phyloP scores from a whole-genome alignment of 495 filamentous ascomycete genomes.

The Daldinia vernicosa region DNA sequence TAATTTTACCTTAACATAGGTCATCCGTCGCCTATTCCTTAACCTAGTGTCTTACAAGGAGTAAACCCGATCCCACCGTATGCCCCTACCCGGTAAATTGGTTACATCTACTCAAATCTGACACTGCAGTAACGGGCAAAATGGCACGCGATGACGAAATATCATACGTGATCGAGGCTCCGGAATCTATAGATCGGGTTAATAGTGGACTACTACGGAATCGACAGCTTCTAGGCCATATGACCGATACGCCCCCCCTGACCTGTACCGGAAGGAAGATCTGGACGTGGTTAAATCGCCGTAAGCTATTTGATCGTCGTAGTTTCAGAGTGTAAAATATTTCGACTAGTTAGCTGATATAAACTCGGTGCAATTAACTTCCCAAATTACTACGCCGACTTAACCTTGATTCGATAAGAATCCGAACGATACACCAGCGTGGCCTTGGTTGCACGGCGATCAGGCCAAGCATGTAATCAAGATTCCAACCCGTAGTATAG shows the following conservation, averaged over 20 bases:
- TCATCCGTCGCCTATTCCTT: no score
- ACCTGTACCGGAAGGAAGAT: not conserved
- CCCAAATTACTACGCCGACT: not conserved
- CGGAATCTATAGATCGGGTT: not conserved
- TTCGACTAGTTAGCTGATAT: not conserved
- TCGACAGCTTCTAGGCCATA: not conserved
- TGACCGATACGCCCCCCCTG: not conserved
- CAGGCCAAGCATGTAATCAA: slow-evolving; percentile 2
- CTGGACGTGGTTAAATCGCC: not conserved
- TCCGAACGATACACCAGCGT: not conserved
- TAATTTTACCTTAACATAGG: no score
- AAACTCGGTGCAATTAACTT: not conserved
- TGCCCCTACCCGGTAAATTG: no score
- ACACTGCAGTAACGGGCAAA: not conserved
- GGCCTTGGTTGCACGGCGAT: slow-evolving; percentile 3
- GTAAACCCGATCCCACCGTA: no score
- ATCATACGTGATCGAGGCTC: not conserved
- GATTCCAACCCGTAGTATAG: not conserved
- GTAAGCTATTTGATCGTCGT: not conserved
- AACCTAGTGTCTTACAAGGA: no score
- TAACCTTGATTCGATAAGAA: not conserved
- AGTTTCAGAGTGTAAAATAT: not conserved
- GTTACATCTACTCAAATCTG: not conserved
- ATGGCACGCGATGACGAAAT: not conserved
- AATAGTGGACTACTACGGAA: not conserved